Base-by-base conservation (phyloP, 345 rosid genomes). In the Cardamine chenopodiifolia region DNA sequence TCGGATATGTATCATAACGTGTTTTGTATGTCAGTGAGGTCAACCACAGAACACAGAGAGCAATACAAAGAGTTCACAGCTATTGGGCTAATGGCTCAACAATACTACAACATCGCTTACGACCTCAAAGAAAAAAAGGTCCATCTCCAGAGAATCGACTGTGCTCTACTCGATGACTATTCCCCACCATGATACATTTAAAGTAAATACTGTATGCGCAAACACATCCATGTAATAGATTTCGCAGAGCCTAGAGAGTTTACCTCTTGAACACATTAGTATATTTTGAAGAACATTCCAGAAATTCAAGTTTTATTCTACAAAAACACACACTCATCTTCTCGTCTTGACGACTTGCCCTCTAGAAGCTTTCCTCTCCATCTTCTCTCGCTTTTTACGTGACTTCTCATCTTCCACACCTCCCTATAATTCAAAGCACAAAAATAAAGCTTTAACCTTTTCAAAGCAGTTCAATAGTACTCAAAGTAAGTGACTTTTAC, bases 1-100 rank as follows among this genome's bases (percentile, higher is more conserved):
- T n/a, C 70, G 1, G 74, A 72, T 22, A 10, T 22, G n/a, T 58
- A 72, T 31, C 52, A 72, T 0, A 64, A 84, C 13, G 74, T 62
- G 25, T 84, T 90, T 56, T 90, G 90, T 73, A 73, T 83, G 82
- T 73, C 90, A 1, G 75, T 88, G 37, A 72, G 50, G 26, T 71
- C 80, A 15, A 78, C 77, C 3, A 58, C 62, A 19, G 68, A 66
- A 28, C 81, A 78, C 37, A 73, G 81, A 31, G 1, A 14, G 26
- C 40, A 42, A 5, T 78, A 28, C 10, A 72, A 78, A 1, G 73
- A 78, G 4, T 75, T 75, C 57, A 78, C 81, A 71, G 81, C 73
- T n/a, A 71, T 78, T 59, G 81, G 81, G 1, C 28, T 78, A 52
- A 71, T 78, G 77, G 77, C 81, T 58, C 81, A 78, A 19, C 77